Percentiles rank a stretch among this genome's conserved stretches.
Evolutionary conservation across 2,329 filamentous ascomycete species (phyloP).

Genomic region (Aspergillus latus): DNA sequence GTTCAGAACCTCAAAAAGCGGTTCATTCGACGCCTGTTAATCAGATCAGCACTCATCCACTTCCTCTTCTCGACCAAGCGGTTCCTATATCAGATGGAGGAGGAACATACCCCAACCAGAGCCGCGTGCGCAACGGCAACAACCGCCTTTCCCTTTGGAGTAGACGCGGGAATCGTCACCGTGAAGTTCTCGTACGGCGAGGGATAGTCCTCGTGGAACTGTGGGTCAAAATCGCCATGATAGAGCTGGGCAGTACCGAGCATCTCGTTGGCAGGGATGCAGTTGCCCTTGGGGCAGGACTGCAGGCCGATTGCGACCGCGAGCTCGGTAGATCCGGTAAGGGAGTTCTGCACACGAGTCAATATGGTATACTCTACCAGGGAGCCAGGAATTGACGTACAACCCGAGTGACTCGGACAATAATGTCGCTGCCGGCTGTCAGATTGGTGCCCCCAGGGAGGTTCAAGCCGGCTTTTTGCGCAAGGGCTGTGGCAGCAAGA

Average conservation of each 20-base stretch:
- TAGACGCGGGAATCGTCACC: slow-evolving; percentile 24
- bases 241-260: slow-evolving; percentile 29
- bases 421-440: slow-evolving; percentile 22
- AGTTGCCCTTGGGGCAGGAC: slow-evolving; percentile 24
- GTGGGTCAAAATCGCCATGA: slow-evolving; percentile 29
- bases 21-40: slow-evolving; percentile 24
- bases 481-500: slow-evolving; percentile 25
- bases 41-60: background rate
- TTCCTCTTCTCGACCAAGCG: background rate
- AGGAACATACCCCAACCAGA: slow-evolving; percentile 31
- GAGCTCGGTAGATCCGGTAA: slow-evolving; percentile 29
- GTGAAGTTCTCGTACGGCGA: slow-evolving; percentile 36
- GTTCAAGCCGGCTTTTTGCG: slow-evolving; percentile 29
- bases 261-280: slow-evolving; percentile 20
- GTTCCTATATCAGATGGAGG: background rate
- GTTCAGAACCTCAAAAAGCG: slow-evolving; percentile 28
- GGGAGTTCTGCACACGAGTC: slow-evolving; percentile 23
- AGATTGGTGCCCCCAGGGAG: slow-evolving; percentile 24
- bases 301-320: slow-evolving; percentile 32
- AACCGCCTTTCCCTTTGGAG: slow-evolving; percentile 19
- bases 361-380: background rate
- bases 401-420: slow-evolving; percentile 32
- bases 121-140: slow-evolving; percentile 32
- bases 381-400: slow-evolving; percentile 19
- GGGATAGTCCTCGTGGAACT: slow-evolving; percentile 23